A percentile compares a stretch with the other conserved stretches of the same genome.
phyloP scores from a whole-genome alignment of 805 yeast genomes.

The Lipomyces mesembrius region DNA sequence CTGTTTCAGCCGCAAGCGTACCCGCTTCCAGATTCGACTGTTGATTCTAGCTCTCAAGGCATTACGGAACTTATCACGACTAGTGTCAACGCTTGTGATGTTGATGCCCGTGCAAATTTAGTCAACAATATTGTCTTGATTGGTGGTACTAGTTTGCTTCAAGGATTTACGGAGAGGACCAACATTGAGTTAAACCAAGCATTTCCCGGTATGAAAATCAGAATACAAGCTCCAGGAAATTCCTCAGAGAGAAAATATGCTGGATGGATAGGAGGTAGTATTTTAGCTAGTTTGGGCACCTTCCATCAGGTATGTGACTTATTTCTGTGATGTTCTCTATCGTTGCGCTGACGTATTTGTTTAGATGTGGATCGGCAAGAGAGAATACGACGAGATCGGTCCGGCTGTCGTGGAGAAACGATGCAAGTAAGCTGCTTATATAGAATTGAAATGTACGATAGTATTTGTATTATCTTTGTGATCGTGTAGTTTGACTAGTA shows the following conservation, averaged over 20 bases:
- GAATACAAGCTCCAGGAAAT: constrained; percentile 50
- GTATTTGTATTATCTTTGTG: neutral
- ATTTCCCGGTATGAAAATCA: constrained; percentile 57
- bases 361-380: constrained; percentile 58
- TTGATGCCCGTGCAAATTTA: constrained; percentile 47
- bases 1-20: constrained; percentile 67
- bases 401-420: constrained; percentile 48
- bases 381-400: constrained; percentile 70
- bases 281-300: constrained; percentile 63
- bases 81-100: constrained; percentile 53
- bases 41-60: constrained; percentile 24
- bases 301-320: constrained; percentile 52
- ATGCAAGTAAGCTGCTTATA: constrained; percentile 42
- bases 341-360: constrained; percentile 6
- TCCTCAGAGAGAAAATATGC: constrained; percentile 61
- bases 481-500: neutral
- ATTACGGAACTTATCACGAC: constrained; percentile 51
- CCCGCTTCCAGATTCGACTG: constrained; percentile 50
- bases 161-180: constrained; percentile 61
- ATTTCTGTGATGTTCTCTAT: neutral
- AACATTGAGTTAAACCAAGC: constrained; percentile 59
- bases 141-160: constrained; percentile 62
- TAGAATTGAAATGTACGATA: constrained; percentile 20
- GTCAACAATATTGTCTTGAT: constrained; percentile 60
- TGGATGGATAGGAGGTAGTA: constrained; percentile 75